Base-by-base conservation (phyloP, 371 early-diverging fungal species). In the Lichtheimia hyalospora region DNA sequence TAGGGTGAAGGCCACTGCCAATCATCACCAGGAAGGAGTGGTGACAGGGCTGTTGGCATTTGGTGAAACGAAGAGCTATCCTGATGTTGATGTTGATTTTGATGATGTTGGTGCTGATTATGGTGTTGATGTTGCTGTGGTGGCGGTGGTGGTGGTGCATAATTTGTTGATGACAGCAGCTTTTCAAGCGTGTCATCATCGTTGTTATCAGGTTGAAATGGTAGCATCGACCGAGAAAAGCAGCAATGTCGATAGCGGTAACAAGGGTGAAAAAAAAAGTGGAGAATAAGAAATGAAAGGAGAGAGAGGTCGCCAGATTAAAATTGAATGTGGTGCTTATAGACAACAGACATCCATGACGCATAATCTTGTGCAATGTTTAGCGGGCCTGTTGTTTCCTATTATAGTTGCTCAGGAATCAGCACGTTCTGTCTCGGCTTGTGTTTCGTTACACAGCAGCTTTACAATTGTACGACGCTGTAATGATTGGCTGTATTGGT, bases 1-100 rank as follows among this genome's bases (percentile, higher is more conserved):
- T 46, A 46, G 7, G 46, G n/a, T n/a, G 46, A 18, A 18, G n/a
- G 46, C 46, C 46, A 46, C 46, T 46, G 46, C 46, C 46, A 46
- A 21, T 46, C 46, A 46, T 46, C 46, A 46, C 21, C 18, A 18
- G 46, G n/a, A 1, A 46, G 46, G 34, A 34, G 34, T 46, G 46
- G 46, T n/a, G 46, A 46, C n/a, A 46, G n/a, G 46, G n/a, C 21
- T 46, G 46, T 46, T 34, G 34, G 34, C 46, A 46, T 46, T 21
- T 46, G 46, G 46, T 46, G 46, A 46, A 46, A 46, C 46, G 46
- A 46, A 5, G 46, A n/a, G 16, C 21, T 46, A 10, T 46, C 21
- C 34, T 34, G 34, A 10, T 34, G 34, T 8, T 34, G 34, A 34
- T 34, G 34, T 34, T 34, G 34, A 34, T 34, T 34, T 34, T 34